phyloP scores from a whole-genome alignment of 192 early-diverging fungal species.

The Pilaira anomala region DNA sequence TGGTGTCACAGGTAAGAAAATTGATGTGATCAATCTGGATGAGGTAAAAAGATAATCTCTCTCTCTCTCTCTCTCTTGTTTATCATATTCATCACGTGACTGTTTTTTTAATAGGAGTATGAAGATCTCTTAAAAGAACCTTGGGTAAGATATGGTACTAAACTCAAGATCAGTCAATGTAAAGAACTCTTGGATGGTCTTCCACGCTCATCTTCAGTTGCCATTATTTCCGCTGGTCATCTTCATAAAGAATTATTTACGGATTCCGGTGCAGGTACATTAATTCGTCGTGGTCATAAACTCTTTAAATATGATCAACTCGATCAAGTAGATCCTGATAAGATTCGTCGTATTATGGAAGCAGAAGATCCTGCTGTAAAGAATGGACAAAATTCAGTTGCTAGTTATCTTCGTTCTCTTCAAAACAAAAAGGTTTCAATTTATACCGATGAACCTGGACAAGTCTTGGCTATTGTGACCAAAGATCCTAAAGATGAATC shows the following conservation, averaged over 20 bases:
- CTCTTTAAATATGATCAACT: slow-evolving; percentile 71
- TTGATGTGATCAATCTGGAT: slow-evolving; percentile 96
- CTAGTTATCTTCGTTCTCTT: slow-evolving; percentile 71
- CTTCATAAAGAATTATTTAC: slow-evolving; percentile 99
- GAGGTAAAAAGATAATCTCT: slow-evolving; percentile 62
- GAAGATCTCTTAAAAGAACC: slow-evolving; percentile 89
- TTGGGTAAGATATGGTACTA: slow-evolving; percentile 98
- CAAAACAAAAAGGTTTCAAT: slow-evolving; percentile 62
- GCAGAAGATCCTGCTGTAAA: slow-evolving; percentile 69
- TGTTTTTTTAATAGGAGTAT: slow-evolving; percentile 73
- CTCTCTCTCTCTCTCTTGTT: no score
- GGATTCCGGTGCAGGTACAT: slow-evolving; percentile 93
- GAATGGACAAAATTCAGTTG: slow-evolving; percentile 64
- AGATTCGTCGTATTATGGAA: slow-evolving; percentile 74
- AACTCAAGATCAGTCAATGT: slow-evolving; percentile 96
- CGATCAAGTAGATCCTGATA: slow-evolving; percentile 72
- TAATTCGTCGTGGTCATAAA: slow-evolving; percentile 94
- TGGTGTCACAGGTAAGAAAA: slow-evolving; percentile 91
- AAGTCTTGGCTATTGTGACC: slow-evolving; percentile 85
- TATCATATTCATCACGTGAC: slow-evolving; percentile 2
- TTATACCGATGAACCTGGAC: slow-evolving; percentile 93
- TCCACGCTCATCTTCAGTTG: slow-evolving; percentile 96
- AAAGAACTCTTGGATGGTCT: slow-evolving; percentile 95
- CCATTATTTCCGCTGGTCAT: slow-evolving; percentile 98
- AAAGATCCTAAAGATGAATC: slow-evolving; percentile 38